Conservation (phyloP, 2,329 filamentous ascomycete species). For the Orbilia oligospora region DNA sequence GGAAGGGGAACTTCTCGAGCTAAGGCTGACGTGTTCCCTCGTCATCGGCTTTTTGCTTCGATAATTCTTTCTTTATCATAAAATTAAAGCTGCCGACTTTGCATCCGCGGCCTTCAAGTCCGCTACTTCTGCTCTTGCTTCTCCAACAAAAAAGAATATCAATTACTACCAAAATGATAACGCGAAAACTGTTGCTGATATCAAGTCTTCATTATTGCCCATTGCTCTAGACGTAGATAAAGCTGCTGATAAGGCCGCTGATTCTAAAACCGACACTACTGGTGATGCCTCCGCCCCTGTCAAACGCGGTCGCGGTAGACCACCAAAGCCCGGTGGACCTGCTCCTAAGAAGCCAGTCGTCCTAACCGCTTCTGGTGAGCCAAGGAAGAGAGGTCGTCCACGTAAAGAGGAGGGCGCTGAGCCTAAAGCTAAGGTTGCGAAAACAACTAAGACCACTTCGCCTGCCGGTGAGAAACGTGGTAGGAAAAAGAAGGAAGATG, state of each 20-base stretch:
- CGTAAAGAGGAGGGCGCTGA: constrained; percentile 56
- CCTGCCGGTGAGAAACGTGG: constrained; percentile 38
- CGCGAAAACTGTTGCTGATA: constrained; percentile 51
- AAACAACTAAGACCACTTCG: constrained; percentile 42
- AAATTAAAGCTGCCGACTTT: constrained; percentile 36
- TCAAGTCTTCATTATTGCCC: constrained; percentile 38
- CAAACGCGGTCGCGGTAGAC: constrained; percentile 57
- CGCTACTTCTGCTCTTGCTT: constrained; percentile 56
- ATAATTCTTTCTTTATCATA: too few relatives aligned
- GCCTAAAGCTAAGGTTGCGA: constrained; percentile 57
- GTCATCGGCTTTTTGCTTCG: constrained; percentile 12
- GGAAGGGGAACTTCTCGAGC: constrained; percentile 12
- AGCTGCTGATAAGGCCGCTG: constrained; percentile 23
- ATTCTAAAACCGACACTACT: constrained; percentile 38
- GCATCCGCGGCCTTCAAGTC: constrained; percentile 58
- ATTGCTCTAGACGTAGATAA: constrained; percentile 57
- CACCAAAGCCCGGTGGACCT: constrained; percentile 57
- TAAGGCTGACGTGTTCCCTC: constrained; percentile 57
- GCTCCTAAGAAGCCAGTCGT: constrained; percentile 56
- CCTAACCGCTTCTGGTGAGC: constrained; percentile 56
- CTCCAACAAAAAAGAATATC: constrained; percentile 48
- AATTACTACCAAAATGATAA: background rate
- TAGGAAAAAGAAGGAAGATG: constrained; percentile 59
- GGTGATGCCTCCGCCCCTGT: constrained; percentile 35
- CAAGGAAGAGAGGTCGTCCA: constrained; percentile 58